Base-by-base conservation (phyloP, 2,329 filamentous ascomycete species). In the Penicillium rolfsii region DNA sequence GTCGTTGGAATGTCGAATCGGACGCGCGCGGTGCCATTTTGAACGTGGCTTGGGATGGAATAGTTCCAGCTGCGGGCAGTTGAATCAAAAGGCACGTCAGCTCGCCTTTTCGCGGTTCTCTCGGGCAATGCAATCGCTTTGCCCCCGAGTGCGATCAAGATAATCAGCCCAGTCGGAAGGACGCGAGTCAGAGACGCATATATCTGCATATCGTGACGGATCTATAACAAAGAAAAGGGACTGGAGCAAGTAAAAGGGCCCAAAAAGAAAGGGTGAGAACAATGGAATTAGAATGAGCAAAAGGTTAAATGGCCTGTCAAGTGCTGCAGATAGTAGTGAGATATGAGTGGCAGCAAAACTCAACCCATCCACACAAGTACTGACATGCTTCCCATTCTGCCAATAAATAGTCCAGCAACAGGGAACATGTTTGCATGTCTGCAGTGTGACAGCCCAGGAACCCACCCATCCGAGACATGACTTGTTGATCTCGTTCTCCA, bases 1-100 rank as follows among this genome's bases (percentile, higher is more conserved):
- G 56, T 50, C 0, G 60, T 66, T 5, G 57, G n/a, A 19, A 69
- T 60, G 8, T 60, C 55, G 24, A 67, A 62, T 36, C 35, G 55
- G n/a, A 41, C 61, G 19, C 48, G 53, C 40, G 52, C 57, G 0
- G 50, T 41, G 49, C 58, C 58, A 35, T 64, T 62, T 30, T 68
- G 55, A 1, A 58, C 33, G 4, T 26, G 16, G 24, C 53, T 60
- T 5, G 66, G 58, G 28, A 68, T 66, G 9, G 38, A 5, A 30
- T 61, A 66, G n/a, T 16, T 60, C 41, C 50, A 48, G 2, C 26
- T 41, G 19, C 4, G 19, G 7, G 49, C 11, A 12, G 52, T 24
- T 14, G 57, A 24, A 22, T 54, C 22, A 22, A 40, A 5, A n/a
- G 36, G 48, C 24, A 26, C 24, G 4, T 40, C 9, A 16, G 19